Evolutionary conservation across 495 filamentous ascomycete genomes (phyloP).

Genomic region (Annulohypoxylon moriforme): DNA sequence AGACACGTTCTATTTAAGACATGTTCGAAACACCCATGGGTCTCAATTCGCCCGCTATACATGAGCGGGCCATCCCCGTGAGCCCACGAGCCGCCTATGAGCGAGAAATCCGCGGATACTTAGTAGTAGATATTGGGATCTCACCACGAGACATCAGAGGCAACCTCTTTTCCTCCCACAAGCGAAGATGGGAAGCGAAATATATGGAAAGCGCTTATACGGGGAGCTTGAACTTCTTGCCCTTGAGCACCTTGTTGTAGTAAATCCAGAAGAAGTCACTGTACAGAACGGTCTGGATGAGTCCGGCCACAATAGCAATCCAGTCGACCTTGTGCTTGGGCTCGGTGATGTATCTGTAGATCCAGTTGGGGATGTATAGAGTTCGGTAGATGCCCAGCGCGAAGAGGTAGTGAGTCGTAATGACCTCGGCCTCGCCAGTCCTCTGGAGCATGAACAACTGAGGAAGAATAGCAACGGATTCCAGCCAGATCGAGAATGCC

Average conservation of each 20-base stretch:
- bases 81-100: neutral
- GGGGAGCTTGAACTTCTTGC: conserved; percentile 87
- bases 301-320: conserved; percentile 85
- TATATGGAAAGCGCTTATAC: conserved; percentile 62
- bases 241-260: conserved; percentile 92
- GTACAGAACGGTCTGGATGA: conserved; percentile 94
- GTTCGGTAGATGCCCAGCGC: conserved; percentile 91
- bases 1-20: conserved; percentile 43
- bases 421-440: conserved; percentile 97
- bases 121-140: conserved; percentile 3
- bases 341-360: conserved; percentile 86
- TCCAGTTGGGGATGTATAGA: conserved; percentile 98
- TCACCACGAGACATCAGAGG: neutral
- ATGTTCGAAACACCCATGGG: conserved; percentile 5
- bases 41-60: conserved; percentile 4
- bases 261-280: conserved; percentile 99
- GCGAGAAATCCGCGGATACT: conserved; percentile 12
- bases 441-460: conserved; percentile 98
- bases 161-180: neutral
- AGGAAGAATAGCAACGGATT: conserved; percentile 94
- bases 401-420: conserved; percentile 98
- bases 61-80: neutral
- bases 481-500: conserved; percentile 98
- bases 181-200: neutral
- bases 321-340: conserved; percentile 73